A percentile compares a stretch with the other conserved stretches of the same genome.
These are phyloP conservation scores for Turritis glabra DNA, from an alignment of 345 rosid genomes.

Conservation along the genomic window DNA sequence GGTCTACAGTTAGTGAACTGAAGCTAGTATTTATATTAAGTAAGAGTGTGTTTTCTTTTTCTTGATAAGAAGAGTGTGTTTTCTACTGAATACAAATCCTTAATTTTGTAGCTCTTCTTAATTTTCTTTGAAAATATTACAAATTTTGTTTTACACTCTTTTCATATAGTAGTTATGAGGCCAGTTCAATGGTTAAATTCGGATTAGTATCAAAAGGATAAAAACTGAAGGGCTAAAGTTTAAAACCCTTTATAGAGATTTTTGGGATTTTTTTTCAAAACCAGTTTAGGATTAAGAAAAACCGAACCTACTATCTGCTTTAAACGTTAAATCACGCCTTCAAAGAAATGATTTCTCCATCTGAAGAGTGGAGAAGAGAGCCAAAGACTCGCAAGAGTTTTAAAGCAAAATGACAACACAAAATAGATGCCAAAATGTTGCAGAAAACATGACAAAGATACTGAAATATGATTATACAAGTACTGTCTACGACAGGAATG, in stretches of 20 bases:
- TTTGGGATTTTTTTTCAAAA: no score
- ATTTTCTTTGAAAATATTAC: not conserved
- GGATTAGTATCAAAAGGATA: not conserved
- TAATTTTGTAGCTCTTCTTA: slow-evolving; percentile 2
- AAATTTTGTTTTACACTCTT: not conserved
- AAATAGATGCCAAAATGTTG: not conserved
- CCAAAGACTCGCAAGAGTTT: not conserved
- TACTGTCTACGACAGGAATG: not conserved
- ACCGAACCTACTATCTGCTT: no score
- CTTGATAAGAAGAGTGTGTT: slow-evolving; percentile 61
- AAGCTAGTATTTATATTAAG: not conserved
- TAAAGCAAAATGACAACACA: not conserved
- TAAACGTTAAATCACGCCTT: no score
- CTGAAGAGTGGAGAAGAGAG: no score
- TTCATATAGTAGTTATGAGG: slow-evolving; percentile 22
- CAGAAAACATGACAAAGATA: not conserved
- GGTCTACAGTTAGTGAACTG: not conserved
- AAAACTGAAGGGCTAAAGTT: no score
- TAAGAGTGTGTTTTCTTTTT: slow-evolving; percentile 60
- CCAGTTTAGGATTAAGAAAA: no score
- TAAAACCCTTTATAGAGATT: no score
- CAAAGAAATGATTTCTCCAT: no score
- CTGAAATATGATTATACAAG: not conserved
- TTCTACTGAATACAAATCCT: slow-evolving; percentile 32
- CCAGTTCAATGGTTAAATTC: slow-evolving; percentile 22